Conservation (phyloP, 805 yeast genomes). For the Candida ascalaphidarum region DNA sequence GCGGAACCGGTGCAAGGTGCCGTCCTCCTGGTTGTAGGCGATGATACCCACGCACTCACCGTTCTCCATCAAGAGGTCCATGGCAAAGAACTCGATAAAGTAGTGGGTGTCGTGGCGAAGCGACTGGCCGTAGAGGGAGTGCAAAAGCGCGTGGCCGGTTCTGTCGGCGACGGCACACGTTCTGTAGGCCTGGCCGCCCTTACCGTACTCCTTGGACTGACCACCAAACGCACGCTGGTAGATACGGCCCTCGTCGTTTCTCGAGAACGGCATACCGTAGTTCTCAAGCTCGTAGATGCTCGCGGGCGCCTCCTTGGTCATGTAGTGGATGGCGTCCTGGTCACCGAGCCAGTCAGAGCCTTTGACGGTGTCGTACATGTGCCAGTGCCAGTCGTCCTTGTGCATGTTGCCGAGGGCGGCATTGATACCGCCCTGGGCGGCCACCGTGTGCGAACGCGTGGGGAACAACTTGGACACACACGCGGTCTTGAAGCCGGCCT, state of each 20-base stretch:
- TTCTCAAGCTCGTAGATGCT: constrained; percentile 96
- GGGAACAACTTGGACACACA: constrained; percentile 96
- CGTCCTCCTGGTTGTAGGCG: constrained; percentile 98
- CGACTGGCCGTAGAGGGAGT: constrained; percentile 93
- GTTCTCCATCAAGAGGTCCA: constrained; percentile 89
- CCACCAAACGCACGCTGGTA: constrained; percentile 99
- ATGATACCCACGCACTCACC: constrained; percentile 96
- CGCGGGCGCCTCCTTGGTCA: constrained; percentile 97
- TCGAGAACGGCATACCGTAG: constrained; percentile 96
- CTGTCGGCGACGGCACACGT: constrained; percentile 99
- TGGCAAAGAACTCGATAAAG: constrained; percentile 94
- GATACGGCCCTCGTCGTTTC: constrained; percentile 93
- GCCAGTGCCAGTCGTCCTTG: constrained; percentile 99
- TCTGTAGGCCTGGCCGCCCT: constrained; percentile 99
- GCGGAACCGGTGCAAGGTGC: constrained; percentile 95
- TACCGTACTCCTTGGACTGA: constrained; percentile 89
- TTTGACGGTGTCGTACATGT: constrained; percentile 98
- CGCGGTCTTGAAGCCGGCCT: constrained; percentile 95
- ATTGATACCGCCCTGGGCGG: constrained; percentile 99
- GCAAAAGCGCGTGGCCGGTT: constrained; percentile 96
- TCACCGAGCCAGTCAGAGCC: constrained; percentile 99
- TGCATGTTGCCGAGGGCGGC: constrained; percentile 99
- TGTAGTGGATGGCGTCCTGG: constrained; percentile 97
- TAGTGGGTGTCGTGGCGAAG: constrained; percentile 95
- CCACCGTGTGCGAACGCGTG: constrained; percentile 97